phyloP scores from a whole-genome alignment of 2,329 filamentous ascomycete species.

The Aureobasidium sp. region DNA sequence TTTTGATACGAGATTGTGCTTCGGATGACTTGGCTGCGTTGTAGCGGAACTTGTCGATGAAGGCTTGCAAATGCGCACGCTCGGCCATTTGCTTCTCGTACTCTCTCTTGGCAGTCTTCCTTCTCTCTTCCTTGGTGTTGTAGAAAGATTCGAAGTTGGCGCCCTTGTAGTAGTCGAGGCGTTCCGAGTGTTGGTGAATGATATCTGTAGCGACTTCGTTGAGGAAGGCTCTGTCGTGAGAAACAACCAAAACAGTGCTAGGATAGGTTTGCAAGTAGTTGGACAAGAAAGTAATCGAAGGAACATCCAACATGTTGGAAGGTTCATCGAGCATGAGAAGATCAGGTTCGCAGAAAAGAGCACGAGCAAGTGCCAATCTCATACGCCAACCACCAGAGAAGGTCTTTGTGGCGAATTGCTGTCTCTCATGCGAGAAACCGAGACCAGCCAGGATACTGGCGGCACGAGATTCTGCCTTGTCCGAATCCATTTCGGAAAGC shows the following conservation, averaged over 20 bases:
- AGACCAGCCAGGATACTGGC: constrained; percentile 95
- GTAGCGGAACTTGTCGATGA: constrained; percentile 99
- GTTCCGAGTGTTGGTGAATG: constrained; percentile 94
- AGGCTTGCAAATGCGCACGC: constrained; percentile 87
- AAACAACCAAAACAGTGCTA: constrained; percentile 91
- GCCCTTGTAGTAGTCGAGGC: constrained; percentile 96
- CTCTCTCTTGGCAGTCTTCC: constrained; percentile 92
- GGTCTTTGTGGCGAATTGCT: constrained; percentile 89
- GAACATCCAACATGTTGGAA: constrained; percentile 99
- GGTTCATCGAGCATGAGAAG: constrained; percentile 94
- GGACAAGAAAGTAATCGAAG: constrained; percentile 96
- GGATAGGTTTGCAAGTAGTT: constrained; percentile 93
- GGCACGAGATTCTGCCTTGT: constrained; percentile 92
- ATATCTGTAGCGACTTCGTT: constrained; percentile 99
- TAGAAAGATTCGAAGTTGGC: constrained; percentile 97
- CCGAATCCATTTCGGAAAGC: constrained; percentile 95
- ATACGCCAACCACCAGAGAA: constrained; percentile 99
- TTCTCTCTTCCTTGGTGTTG: constrained; percentile 90
- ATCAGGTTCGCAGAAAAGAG: constrained; percentile 96
- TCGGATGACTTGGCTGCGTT: constrained; percentile 98
- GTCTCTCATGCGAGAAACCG: constrained; percentile 88
- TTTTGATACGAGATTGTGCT: constrained; percentile 98
- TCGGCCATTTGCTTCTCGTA: constrained; percentile 98
- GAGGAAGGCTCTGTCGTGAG: constrained; percentile 97
- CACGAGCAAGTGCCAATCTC: constrained; percentile 88